A percentile compares a stretch with the other conserved stretches of the same genome.
phyloP scores from a whole-genome alignment of 140 eudicot species.

The Flaveria floridana region DNA sequence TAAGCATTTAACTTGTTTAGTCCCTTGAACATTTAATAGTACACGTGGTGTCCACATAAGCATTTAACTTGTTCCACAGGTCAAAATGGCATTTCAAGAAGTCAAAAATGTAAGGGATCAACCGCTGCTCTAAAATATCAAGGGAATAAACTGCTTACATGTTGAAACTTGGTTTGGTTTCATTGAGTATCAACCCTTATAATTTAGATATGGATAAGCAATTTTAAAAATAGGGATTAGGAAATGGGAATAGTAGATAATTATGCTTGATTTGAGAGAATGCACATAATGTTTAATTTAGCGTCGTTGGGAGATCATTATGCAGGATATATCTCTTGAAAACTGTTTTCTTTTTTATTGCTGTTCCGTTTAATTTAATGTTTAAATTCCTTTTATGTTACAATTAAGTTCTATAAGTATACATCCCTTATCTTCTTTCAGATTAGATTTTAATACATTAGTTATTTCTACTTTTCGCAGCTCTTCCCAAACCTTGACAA shows the following conservation, averaged over 20 bases:
- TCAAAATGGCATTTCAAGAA: constrained; percentile 2
- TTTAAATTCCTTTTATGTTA: not conserved
- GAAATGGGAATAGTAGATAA: not conserved
- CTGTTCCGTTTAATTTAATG: not conserved
- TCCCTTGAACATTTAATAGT: not conserved
- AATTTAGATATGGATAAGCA: not conserved
- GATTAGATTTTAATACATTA: not conserved
- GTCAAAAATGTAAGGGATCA: not conserved
- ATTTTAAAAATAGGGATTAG: not conserved
- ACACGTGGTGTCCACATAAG: not conserved
- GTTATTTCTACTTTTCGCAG: constrained; percentile 40
- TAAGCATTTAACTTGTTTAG: not conserved
- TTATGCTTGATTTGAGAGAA: not conserved
- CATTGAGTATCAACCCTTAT: not conserved
- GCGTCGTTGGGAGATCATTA: not conserved
- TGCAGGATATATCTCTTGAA: not conserved
- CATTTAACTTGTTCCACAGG: not conserved
- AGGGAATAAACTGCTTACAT: not conserved
- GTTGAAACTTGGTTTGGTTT: not conserved
- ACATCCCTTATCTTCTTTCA: not conserved
- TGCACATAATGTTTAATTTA: not conserved
- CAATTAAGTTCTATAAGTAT: not conserved
- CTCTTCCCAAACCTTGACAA: constrained; percentile 92
- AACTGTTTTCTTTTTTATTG: not conserved
- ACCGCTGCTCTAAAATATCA: not conserved